Base-by-base conservation (phyloP, 768 basidiomycete genomes). In the Mrakia blollopis region DNA sequence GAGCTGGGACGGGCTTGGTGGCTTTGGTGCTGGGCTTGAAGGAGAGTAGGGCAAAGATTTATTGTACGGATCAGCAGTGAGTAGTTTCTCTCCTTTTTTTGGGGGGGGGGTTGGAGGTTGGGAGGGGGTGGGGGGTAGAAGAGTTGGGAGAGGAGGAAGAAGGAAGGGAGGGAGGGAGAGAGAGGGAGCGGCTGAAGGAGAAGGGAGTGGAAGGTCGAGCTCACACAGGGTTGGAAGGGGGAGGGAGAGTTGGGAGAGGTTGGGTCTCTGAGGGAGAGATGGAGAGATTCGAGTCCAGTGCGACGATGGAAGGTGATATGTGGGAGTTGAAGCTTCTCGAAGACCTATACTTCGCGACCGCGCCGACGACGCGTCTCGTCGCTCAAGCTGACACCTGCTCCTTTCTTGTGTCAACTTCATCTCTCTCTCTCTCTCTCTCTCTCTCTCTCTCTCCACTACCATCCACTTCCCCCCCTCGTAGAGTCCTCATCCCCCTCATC, bases 1-100 rank as follows among this genome's bases (percentile, higher is more conserved):
- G 94, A 7, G 91, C 91, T 79, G 94, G 94, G 2, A 98, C 94
- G 4, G 94, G 94, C 25, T 86, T 98, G 32, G 93, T 96, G n/a
- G 94, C 94, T 13, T 87, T 98, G 37, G 89, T 91, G 8, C 90
- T 91, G 3, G 93, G 87, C 8, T 85, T 87, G 69, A 87, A 94
- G 25, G 89, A 90, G 61, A 80, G 80, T 0, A 87, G 86, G 5
- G 85, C 84, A n/a, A 80, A 81, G 32, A 89, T 91, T 35, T 91
- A 88, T 85, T 90, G 94, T 79, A 97, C 94, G 25, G 94, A 98
- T 85, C 94, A 95, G 87, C 87, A 86, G 94, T 95, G 81, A 84
- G 92, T 89, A 21, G 18, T 35, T 65, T 39, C 1, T 18, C 9
- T 44, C 9, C 14, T 39, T 35, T 41, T 39, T 44, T 18, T 44